These are phyloP conservation scores for Niveomyces coronatus DNA, from an alignment of 2,329 filamentous ascomycete genomes.

Conservation along the genomic window DNA sequence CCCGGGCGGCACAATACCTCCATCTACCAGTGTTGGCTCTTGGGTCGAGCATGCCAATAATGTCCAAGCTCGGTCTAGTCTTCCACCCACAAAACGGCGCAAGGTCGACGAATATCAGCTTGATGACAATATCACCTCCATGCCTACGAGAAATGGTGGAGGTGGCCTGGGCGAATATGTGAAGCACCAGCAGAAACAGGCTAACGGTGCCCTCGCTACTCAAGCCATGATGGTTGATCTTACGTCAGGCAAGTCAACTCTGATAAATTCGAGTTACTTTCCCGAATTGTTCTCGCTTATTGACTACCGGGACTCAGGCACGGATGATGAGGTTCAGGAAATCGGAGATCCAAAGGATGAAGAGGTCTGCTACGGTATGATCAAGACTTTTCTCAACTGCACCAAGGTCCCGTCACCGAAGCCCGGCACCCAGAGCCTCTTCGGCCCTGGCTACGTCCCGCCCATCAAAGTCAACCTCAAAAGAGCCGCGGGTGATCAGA, in stretches of 20 bases:
- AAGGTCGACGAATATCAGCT: conserved; percentile 41
- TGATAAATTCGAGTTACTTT: no score
- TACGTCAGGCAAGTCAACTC: conserved; percentile 35
- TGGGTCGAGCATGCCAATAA: conserved; percentile 71
- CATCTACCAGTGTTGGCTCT: conserved; percentile 35
- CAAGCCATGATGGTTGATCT: conserved; percentile 45
- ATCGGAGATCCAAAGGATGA: conserved; percentile 52
- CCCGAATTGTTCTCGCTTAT: neutral
- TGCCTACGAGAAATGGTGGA: conserved; percentile 30
- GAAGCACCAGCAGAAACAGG: conserved; percentile 45
- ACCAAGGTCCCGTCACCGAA: conserved; percentile 59
- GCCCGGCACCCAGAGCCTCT: conserved; percentile 48
- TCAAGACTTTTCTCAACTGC: conserved; percentile 59
- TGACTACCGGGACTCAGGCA: conserved; percentile 15
- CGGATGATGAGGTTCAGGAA: conserved; percentile 48
- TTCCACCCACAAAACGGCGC: conserved; percentile 54
- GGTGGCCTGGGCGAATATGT: conserved; percentile 57
- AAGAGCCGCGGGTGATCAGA: conserved; percentile 43
- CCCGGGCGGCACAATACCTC: conserved; percentile 17
- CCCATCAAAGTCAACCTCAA: conserved; percentile 63
- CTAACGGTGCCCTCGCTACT: conserved; percentile 17
- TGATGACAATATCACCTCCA: conserved; percentile 26
- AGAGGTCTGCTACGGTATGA: conserved; percentile 72
- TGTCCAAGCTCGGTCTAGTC: conserved; percentile 52
- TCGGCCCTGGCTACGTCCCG: conserved; percentile 54